Conservation (phyloP, 108 stramenopile genomes). For the Hondaea fermentalgiana region DNA sequence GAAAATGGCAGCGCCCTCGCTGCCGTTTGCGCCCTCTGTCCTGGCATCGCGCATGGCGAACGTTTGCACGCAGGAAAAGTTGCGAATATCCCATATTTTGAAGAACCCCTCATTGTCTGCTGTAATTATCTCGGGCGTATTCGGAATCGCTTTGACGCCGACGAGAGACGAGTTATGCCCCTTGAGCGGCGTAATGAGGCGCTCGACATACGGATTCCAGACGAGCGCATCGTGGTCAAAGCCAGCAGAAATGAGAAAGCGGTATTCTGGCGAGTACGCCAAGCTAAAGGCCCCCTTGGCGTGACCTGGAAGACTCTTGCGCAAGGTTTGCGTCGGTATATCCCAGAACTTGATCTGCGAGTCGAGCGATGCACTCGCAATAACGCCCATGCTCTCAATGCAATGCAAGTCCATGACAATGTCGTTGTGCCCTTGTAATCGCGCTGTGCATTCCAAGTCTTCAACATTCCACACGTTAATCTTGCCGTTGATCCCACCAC, state of each 20-base stretch:
- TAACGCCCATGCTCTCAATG: conserved; percentile 39
- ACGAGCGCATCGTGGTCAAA: conserved; percentile 55
- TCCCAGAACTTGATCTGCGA: conserved; percentile 51
- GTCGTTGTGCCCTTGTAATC: conserved; percentile 41
- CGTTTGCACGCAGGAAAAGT: conserved; percentile 50
- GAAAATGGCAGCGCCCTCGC: conserved; percentile 28
- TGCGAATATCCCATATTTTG: conserved; percentile 53
- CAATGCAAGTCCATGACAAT: conserved; percentile 46
- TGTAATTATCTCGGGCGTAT: conserved; percentile 48
- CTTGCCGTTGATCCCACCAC: conserved; percentile 32
- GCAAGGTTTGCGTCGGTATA: conserved; percentile 41
- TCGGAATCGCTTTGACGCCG: conserved; percentile 43
- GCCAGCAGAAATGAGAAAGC: conserved; percentile 46
- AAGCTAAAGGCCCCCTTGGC: conserved; percentile 47
- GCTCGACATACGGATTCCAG: conserved; percentile 51
- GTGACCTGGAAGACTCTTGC: conserved; percentile 42
- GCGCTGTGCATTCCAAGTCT: conserved; percentile 21
- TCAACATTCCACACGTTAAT: conserved; percentile 41
- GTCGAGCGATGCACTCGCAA: conserved; percentile 47
- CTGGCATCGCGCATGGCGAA: conserved; percentile 23
- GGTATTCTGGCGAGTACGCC: conserved; percentile 41
- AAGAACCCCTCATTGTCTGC: conserved; percentile 40
- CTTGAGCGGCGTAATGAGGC: conserved; percentile 35
- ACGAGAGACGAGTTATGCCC: conserved; percentile 46
- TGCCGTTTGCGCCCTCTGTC: conserved; percentile 21